Evolutionary conservation across 371 early-diverging fungal species (phyloP).

Genomic region (Syncephalastrum monosporum): DNA sequence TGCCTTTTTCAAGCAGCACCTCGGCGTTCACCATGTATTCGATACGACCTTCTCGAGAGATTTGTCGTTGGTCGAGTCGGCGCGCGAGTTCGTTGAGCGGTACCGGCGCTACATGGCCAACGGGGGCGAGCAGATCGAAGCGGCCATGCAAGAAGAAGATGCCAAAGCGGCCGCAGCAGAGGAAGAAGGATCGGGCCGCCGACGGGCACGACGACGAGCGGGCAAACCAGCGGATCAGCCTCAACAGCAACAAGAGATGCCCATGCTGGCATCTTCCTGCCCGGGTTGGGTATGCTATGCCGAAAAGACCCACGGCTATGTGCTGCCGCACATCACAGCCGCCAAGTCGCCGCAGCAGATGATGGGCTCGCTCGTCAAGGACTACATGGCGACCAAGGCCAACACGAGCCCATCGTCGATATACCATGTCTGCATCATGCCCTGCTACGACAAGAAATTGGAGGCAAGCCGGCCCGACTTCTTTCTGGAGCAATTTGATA

Average conservation of each 20-base stretch:
- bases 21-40: slow-evolving; percentile 84
- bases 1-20: slow-evolving; percentile 61
- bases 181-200: slow-evolving; percentile 9
- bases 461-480: slow-evolving; percentile 95
- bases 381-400: slow-evolving; percentile 67
- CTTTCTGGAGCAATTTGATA: slow-evolving; percentile 70
- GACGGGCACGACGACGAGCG: slow-evolving; percentile 24
- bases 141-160: slow-evolving; percentile 30
- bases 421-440: slow-evolving; percentile 94
- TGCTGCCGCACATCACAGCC: slow-evolving; percentile 80
- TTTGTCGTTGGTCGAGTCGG: slow-evolving; percentile 80
- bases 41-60: slow-evolving; percentile 89
- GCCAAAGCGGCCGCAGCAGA: slow-evolving; percentile 18
- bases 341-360: slow-evolving; percentile 95
- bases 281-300: slow-evolving; percentile 98
- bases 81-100: slow-evolving; percentile 84
- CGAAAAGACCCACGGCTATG: slow-evolving; percentile 93
- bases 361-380: slow-evolving; percentile 91
- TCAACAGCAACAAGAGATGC: slow-evolving; percentile 41
- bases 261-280: slow-evolving; percentile 83
- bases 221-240: slow-evolving; percentile 20
- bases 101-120: slow-evolving; percentile 48
- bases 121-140: slow-evolving; percentile 43
- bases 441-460: slow-evolving; percentile 97
- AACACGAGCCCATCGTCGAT: slow-evolving; percentile 69